phyloP scores from a whole-genome alignment of 2,329 filamentous ascomycete genomes.

The Sporothrix pseudoabietina region DNA sequence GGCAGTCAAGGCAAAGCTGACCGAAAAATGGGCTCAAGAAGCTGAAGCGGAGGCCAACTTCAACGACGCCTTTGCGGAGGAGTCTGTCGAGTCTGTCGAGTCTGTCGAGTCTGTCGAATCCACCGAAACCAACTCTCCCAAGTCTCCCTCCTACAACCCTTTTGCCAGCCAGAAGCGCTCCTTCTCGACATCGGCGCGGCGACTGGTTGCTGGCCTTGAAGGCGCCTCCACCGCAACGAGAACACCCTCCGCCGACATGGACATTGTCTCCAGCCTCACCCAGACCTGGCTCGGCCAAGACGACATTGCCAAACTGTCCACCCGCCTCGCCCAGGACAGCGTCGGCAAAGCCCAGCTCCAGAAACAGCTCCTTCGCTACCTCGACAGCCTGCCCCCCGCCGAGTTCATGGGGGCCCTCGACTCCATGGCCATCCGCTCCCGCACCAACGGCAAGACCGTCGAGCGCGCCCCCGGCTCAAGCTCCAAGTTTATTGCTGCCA shows the following conservation, averaged over 20 bases:
- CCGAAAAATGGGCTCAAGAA: not conserved
- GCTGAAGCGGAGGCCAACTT: not conserved
- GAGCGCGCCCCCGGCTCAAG: not conserved
- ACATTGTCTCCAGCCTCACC: slow-evolving; percentile 14
- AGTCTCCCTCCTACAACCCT: not conserved
- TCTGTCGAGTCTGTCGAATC: not conserved
- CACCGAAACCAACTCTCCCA: not conserved
- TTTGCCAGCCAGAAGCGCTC: not conserved
- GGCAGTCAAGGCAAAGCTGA: not conserved
- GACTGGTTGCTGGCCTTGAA: not conserved
- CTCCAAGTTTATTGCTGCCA: slow-evolving; percentile 18
- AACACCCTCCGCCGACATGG: not conserved
- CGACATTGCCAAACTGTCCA: not conserved
- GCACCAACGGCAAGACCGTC: not conserved
- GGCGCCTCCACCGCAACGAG: not conserved
- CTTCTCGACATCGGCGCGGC: slow-evolving; percentile 10
- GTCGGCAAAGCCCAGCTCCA: slow-evolving; percentile 38
- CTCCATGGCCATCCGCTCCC: not conserved
- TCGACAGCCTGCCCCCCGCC: slow-evolving; percentile 34
- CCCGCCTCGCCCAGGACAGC: slow-evolving; percentile 36
- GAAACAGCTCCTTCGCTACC: slow-evolving; percentile 35
- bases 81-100: not conserved
- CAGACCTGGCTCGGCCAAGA: not conserved
- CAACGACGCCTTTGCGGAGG: not conserved
- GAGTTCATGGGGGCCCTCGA: not conserved